These are phyloP conservation scores for Phytophthora sp. DNA, from an alignment of 352 stramenopile species.

Conservation along the genomic window DNA sequence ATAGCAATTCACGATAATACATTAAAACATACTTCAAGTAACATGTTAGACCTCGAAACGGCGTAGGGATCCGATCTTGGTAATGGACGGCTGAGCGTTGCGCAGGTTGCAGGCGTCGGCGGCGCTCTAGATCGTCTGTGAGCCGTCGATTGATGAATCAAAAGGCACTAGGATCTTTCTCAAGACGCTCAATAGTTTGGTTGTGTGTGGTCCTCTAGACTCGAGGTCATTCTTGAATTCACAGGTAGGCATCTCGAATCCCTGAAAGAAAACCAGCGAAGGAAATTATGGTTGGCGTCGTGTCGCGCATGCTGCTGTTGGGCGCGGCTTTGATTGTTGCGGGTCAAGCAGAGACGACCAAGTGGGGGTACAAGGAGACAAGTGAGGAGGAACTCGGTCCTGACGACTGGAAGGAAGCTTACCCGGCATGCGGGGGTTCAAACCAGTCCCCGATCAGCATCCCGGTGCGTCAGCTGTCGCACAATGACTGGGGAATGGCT, in stretches of 20 bases:
- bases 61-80: conserved; percentile 29
- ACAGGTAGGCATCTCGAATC: conserved; percentile 9
- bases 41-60: conserved; percentile 15
- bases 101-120: conserved; percentile 4
- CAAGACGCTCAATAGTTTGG: background rate
- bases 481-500: conserved; percentile 53
- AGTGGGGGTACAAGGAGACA: conserved; percentile 63
- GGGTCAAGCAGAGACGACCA: conserved; percentile 25
- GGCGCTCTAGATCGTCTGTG: conserved; percentile 14
- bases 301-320: conserved; percentile 31
- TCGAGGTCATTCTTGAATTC: conserved; percentile 12
- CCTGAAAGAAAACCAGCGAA: no score
- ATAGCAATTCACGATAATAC: no score
- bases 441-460: conserved; percentile 71
- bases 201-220: background rate
- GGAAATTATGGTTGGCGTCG: conserved; percentile 22
- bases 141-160: conserved; percentile 19
- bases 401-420: conserved; percentile 49
- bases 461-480: conserved; percentile 30
- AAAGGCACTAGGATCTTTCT: conserved; percentile 10
- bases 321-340: conserved; percentile 24
- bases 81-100: conserved; percentile 26
- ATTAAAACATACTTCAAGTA: no score
- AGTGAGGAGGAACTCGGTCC: conserved; percentile 41
- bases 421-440: conserved; percentile 40